phyloP scores from a whole-genome alignment of 1,284 basidiomycete species.

The Tetrapyrgos nigripes region DNA sequence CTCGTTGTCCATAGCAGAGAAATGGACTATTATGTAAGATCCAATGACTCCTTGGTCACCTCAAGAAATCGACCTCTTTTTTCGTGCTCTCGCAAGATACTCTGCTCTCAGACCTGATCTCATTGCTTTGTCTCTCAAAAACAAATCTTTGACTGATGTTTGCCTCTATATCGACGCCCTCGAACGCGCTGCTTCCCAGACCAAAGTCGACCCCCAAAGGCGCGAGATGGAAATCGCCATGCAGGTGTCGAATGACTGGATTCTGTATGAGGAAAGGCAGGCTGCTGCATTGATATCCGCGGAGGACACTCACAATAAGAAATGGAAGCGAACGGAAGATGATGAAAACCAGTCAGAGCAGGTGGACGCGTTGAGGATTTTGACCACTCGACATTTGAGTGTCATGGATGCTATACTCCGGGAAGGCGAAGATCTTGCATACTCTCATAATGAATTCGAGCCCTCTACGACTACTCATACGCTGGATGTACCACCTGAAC shows the following conservation, averaged over 20 bases:
- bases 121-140: constrained; percentile 33
- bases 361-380: constrained; percentile 41
- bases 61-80: constrained; percentile 19
- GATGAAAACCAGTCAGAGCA: constrained; percentile 36
- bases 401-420: constrained; percentile 56
- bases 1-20: constrained; percentile 39
- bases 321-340: constrained; percentile 20
- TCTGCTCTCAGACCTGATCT: constrained; percentile 41
- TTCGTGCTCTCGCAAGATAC: constrained; percentile 27
- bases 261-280: constrained; percentile 64
- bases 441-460: constrained; percentile 10
- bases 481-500: background rate
- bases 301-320: constrained; percentile 38
- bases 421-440: constrained; percentile 32
- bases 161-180: constrained; percentile 35
- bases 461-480: background rate
- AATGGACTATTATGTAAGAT: background rate
- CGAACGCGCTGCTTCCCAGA: constrained; percentile 9
- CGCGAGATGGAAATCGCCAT: constrained; percentile 45
- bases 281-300: constrained; percentile 44
- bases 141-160: constrained; percentile 33
- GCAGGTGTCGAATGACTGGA: constrained; percentile 67
- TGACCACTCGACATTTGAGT: constrained; percentile 45
- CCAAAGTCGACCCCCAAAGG: constrained; percentile 18
- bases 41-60: constrained; percentile 3